phyloP scores from a whole-genome alignment of 345 rosid species.

The Murraya paniculata region DNA sequence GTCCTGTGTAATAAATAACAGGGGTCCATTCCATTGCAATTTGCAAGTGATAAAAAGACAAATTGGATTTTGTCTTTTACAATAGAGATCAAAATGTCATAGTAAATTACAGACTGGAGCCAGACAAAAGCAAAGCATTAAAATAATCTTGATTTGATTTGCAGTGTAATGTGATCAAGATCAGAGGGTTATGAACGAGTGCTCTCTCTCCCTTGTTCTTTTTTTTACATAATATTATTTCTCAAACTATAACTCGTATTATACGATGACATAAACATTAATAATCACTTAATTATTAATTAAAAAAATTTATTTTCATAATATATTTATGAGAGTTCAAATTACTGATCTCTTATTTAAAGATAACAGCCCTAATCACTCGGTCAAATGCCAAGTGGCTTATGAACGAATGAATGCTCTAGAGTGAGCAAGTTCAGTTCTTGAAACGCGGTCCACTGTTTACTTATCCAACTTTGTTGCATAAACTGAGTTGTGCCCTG shows the following conservation, averaged over 20 bases:
- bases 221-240: too few species aligned
- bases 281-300: too few species aligned
- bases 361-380: too few species aligned
- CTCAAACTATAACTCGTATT: too few species aligned
- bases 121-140: not conserved
- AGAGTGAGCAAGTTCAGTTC: not conserved
- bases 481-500: not conserved
- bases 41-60: not conserved
- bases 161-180: not conserved
- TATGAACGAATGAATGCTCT: not conserved
- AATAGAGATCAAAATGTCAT: not conserved
- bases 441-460: not conserved
- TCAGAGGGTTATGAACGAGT: not conserved
- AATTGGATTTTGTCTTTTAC: slow-evolving; percentile 2
- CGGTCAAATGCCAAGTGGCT: too few species aligned
- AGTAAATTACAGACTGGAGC: not conserved
- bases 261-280: too few species aligned
- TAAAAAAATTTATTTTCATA: too few species aligned
- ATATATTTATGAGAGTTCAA: too few species aligned
- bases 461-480: too few species aligned
- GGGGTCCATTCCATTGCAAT: not conserved
- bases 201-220: too few species aligned
- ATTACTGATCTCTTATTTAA: too few species aligned
- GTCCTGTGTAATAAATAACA: not conserved
- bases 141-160: not conserved